These are phyloP conservation scores for Puccinia hordei DNA, from an alignment of 1,284 basidiomycete genomes.

Conservation along the genomic window DNA sequence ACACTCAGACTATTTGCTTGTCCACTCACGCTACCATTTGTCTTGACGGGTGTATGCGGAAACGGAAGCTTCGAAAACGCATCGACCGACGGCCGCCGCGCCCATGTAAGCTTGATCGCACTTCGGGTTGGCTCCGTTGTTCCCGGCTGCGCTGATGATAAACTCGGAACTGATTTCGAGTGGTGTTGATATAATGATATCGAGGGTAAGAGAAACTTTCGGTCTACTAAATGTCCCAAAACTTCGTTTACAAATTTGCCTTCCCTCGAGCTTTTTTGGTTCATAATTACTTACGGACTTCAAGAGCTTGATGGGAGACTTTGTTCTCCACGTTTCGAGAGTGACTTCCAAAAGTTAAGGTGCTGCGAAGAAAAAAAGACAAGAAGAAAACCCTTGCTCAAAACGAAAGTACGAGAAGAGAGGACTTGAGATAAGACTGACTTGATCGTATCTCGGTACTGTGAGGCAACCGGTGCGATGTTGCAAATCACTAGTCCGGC, in stretches of 20 bases:
- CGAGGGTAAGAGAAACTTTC: constrained; percentile 3
- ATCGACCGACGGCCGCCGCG: background rate
- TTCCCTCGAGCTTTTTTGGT: too few relatives aligned
- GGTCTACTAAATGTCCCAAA: background rate
- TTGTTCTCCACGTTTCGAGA: constrained; percentile 49
- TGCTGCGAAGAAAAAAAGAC: too few relatives aligned
- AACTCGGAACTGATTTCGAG: constrained; percentile 12
- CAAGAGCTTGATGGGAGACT: background rate
- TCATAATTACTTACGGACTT: constrained; percentile 8
- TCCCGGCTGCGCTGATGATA: background rate
- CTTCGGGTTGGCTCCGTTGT: background rate
- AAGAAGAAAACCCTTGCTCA: background rate
- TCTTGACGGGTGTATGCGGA: background rate
- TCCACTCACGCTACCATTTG: background rate
- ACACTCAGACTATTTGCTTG: background rate
- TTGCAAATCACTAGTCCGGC: constrained; percentile 78
- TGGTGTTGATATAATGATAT: constrained; percentile 4
- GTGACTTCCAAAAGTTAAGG: constrained; percentile 43
- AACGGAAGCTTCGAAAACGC: constrained; percentile 4
- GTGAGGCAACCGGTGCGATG: constrained; percentile 74
- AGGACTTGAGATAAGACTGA: constrained; percentile 11
- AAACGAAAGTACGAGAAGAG: background rate
- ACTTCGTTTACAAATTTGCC: background rate
- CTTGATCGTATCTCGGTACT: constrained; percentile 77
- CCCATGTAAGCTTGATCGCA: background rate